These are phyloP conservation scores for Hypoxylon sp. DNA, from an alignment of 2,329 filamentous ascomycete species.

Conservation along the genomic window DNA sequence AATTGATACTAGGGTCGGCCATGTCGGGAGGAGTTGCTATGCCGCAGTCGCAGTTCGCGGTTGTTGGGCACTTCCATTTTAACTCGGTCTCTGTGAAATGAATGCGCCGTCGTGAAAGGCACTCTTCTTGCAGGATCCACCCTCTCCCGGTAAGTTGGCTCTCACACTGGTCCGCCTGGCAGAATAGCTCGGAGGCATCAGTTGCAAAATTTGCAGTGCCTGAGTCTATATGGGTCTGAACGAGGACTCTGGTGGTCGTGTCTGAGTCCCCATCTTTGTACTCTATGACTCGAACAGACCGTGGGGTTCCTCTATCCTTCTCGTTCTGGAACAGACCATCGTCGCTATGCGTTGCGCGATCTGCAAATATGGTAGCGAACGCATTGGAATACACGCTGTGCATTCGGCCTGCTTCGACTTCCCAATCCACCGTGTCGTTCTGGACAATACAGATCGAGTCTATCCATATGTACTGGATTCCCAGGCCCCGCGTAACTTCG, in stretches of 20 bases:
- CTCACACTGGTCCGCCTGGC: conserved; percentile 5
- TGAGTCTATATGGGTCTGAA: conserved; percentile 20
- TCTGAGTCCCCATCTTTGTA: background rate
- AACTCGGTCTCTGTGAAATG: conserved; percentile 25
- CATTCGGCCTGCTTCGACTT: conserved; percentile 18
- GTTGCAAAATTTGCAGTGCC: conserved; percentile 14
- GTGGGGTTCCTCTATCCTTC: background rate
- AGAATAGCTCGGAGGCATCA: conserved; percentile 14
- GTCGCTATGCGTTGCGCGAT: conserved; percentile 24
- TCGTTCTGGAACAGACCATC: conserved; percentile 24
- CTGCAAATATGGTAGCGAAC: conserved; percentile 23
- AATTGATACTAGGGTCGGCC: conserved; percentile 15
- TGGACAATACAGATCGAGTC: conserved; percentile 28
- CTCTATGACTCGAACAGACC: conserved; percentile 7
- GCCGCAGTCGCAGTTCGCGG: conserved; percentile 19
- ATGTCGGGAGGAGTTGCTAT: background rate
- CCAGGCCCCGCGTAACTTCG: conserved; percentile 8
- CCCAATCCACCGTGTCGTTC: conserved; percentile 16
- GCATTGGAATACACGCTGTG: conserved; percentile 19
- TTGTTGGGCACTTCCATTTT: conserved; percentile 18
- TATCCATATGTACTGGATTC: conserved; percentile 21
- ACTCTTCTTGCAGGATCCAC: conserved; percentile 28
- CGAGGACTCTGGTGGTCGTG: background rate
- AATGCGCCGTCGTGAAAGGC: conserved; percentile 17
- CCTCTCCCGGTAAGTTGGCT: conserved; percentile 18